Evolutionary conservation across 2,329 filamentous ascomycete species (phyloP), one percentile per base, ranked within the genome.

Genomic region (Boeremia exigua): DNA sequence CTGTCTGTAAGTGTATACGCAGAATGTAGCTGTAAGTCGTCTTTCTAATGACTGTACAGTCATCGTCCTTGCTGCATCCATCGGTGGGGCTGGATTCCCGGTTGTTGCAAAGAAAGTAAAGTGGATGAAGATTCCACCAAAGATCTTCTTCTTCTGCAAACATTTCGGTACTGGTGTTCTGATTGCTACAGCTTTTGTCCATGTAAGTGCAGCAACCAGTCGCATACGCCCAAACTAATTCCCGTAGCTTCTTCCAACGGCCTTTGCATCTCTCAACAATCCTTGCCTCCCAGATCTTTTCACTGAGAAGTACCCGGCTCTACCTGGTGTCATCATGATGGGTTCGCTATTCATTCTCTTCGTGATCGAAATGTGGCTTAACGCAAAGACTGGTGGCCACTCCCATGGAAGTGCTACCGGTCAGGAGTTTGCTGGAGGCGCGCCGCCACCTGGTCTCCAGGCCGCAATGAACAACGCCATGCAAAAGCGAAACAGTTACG

Each of bases 151-250:
- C 68, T 81, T 84, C 51, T 86, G 83, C 74, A 87, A 87, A 63
- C 84, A 87, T 65, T 76, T 77, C 48, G 74, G 91, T 68, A 95
- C 91, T 1, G 91, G 91, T 56, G 91, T 95, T 17, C 80, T 95
- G n/a, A 88, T 95, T 59, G 90, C 91, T 10, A 95, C 91, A 1
- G 90, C 91, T 51, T 95, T 95, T 68, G 90, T 94, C 25, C 90
- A 94, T 77, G 73, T 76, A 61, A 51, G 73, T 59, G 14, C 39
- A 23, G 40, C 17, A 15, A 19, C 27, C 19, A 7, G 29, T n/a
- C 19, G 2, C 30, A 3, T n/a, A 12, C 4, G 19, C 36, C 1
- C 2, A 42, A 6, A 19, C 60, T 68, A 17, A 69, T 32, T 4
- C 33, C 12, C 6, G 30, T 48, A 76, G 74, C 78, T 87, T 61